Percentiles rank a stretch among this genome's conserved stretches.
These are phyloP conservation scores for Conticribra guillardii DNA, from an alignment of 108 stramenopile species.

Conservation along the genomic window DNA sequence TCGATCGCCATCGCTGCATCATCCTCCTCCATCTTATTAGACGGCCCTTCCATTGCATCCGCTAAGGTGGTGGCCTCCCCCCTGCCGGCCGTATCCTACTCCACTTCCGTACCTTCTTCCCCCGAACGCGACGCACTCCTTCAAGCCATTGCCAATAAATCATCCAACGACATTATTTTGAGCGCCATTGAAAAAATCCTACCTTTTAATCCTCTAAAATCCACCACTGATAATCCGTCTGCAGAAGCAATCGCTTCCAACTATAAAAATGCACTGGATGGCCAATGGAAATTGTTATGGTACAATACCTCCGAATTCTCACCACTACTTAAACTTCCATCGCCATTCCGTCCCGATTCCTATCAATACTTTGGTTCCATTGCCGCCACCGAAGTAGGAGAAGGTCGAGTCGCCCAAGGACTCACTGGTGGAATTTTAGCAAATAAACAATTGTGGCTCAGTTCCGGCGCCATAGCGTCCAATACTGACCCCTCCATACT, in stretches of 20 bases:
- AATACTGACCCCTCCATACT: conserved; percentile 47
- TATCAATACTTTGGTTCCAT: conserved; percentile 66
- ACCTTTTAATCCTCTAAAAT: conserved; percentile 22
- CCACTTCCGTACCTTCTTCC: background rate
- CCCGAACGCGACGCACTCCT: conserved; percentile 43
- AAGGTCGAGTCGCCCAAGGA: conserved; percentile 68
- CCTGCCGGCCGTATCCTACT: background rate
- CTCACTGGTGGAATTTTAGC: conserved; percentile 51
- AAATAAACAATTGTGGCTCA: conserved; percentile 30
- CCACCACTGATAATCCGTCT: background rate
- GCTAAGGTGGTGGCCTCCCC: conserved; percentile 31
- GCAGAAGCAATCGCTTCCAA: background rate
- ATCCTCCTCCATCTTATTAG: conserved; percentile 2
- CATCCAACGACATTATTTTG: conserved; percentile 34
- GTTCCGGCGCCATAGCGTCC: conserved; percentile 43
- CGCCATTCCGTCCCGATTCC: conserved; percentile 64
- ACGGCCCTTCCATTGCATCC: conserved; percentile 1
- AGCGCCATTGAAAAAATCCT: conserved; percentile 36
- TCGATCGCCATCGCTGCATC: background rate
- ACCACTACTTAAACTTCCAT: conserved; percentile 66
- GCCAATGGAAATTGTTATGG: conserved; percentile 74
- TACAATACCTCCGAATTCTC: conserved; percentile 71
- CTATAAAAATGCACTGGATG: conserved; percentile 50
- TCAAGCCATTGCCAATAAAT: conserved; percentile 31
- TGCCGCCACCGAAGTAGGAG: conserved; percentile 62